Base-by-base conservation (phyloP, 768 basidiomycete genomes). In the Tephrocybe sp. region DNA sequence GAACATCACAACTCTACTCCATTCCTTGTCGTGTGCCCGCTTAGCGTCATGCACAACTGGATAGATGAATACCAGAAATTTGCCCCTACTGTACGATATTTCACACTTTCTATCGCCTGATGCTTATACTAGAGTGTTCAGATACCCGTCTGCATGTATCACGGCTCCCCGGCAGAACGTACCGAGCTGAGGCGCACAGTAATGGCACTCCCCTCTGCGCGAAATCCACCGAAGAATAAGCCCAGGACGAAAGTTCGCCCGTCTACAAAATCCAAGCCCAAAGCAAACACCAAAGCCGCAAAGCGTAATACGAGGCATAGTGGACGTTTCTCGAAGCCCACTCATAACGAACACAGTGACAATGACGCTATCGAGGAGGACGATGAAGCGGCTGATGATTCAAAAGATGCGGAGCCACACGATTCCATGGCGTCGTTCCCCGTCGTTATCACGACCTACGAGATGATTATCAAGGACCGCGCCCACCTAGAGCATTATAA, bases 11-110 rank as follows among this genome's bases (percentile, higher is more conserved):
- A 87, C 38, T 76, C 75, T 51, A 78, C 80, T 13, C 90, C 92
- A 0, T 89, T 95, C 67, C 77, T 99, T 21, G 69, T 99, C 49
- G 92, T 98, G 16, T 93, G 92, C 54, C 97, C 97, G 0, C 80
- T 98, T 1, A 92, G 92, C 37, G 96, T 98, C 11, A 69, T 98
- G 13, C 87, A 94, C 60, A 96, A 95, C 58, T 98, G 95, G 94
- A 69, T 77, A 3, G 80, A 84, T 43, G 94, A 98, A 63, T 97
- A 92, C 63, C 65, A 69, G 32, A 86, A 86, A 46, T 97, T 96
- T 63, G 87, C 91, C 9, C 93, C 94, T 3, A 62, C 75, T 12
- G 87, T 93, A 58, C 50, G 36, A 31, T 8, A 6, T 41, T 39
- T 16, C 38, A 48, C 6, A 34, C 50, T 9, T 51, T 39, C 21